These are phyloP conservation scores for Exophiala spinifera DNA, from an alignment of 2,329 filamentous ascomycete genomes.

Conservation along the genomic window DNA sequence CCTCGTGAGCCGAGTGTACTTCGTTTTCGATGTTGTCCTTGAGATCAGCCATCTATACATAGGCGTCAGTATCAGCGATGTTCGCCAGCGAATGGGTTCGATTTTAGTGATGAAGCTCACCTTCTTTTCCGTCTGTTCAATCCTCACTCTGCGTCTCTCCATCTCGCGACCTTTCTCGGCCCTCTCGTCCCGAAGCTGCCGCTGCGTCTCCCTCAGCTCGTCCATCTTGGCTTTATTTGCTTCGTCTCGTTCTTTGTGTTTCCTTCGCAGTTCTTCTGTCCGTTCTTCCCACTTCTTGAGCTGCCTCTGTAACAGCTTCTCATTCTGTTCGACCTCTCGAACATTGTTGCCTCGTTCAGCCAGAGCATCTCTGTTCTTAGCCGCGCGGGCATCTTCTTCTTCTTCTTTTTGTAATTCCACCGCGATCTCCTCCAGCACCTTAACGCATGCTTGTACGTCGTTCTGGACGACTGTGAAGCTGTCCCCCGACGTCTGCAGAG, in stretches of 20 bases:
- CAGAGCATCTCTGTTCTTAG: slow-evolving; percentile 79
- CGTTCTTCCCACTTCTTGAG: slow-evolving; percentile 80
- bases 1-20: slow-evolving; percentile 82
- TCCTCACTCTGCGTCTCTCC: slow-evolving; percentile 84
- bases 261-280: slow-evolving; percentile 77
- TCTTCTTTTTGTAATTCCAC: slow-evolving; percentile 86
- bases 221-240: slow-evolving; percentile 87
- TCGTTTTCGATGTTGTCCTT: slow-evolving; percentile 98
- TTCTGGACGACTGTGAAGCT: slow-evolving; percentile 79
- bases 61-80: no score
- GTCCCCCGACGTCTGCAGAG: slow-evolving; percentile 86
- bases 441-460: slow-evolving; percentile 84
- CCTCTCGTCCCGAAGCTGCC: slow-evolving; percentile 77
- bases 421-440: slow-evolving; percentile 82
- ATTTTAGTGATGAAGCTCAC: slow-evolving; percentile 46
- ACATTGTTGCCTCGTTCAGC: slow-evolving; percentile 86
- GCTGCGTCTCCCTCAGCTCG: slow-evolving; percentile 75
- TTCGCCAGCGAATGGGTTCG: not conserved
- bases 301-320: slow-evolving; percentile 79
- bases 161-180: slow-evolving; percentile 86
- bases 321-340: slow-evolving; percentile 84
- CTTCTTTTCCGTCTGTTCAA: slow-evolving; percentile 99
- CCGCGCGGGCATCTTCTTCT: slow-evolving; percentile 77
- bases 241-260: slow-evolving; percentile 75
- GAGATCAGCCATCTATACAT: slow-evolving; percentile 83